Evolutionary conservation across 345 rosid genomes (phyloP), one percentile per base, ranked within the genome.

Genomic region (Gossypium australe): DNA sequence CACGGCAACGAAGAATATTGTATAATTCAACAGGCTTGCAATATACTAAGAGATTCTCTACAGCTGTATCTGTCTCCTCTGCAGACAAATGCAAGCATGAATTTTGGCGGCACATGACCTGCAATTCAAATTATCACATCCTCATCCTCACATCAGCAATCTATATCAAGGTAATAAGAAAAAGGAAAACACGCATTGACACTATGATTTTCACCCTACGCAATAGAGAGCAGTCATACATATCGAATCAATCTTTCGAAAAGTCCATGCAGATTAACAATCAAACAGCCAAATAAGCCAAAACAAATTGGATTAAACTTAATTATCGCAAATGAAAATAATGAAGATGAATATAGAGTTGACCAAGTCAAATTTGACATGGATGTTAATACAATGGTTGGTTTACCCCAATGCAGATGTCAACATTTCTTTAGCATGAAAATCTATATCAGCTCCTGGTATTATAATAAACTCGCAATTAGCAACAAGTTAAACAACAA

Each of bases 1-100:
- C 85, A n/a, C 97, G 97, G 67, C 75, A 77, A 27, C 74, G 97
- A 63, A 94, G 85, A 76, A 92, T 85, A 43, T 89, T 88, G 80
- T 91, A 94, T 16, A 92, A 80, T 67, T 87, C 89, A 41, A 92
- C 93, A 77, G 98, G 98, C 85, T 94, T 94, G 89, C 93, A 87
- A 57, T 85, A 94, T 20, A 86, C 29, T 45, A 94, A 82, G 44
- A 94, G 95, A 71, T 74, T 85, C 86, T 92, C 94, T 70, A 87
- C 90, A 57, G 90, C 86, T 7, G 92, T 80, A 82, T 80, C 77
- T 53, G 85, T 87, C 75, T 89, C 95, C 72, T 92, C 98, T 1
- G 74, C 84, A 9, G 94, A 82, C 75, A 86, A 84, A 75, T 84
- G 90, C 49, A 63, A 80, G 51, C 89, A 81, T 58, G 82, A 84